A percentile compares a stretch with the other conserved stretches of the same genome.
Evolutionary conservation across 306 rosid genomes (phyloP).

Genomic region (Vicia sativa): DNA sequence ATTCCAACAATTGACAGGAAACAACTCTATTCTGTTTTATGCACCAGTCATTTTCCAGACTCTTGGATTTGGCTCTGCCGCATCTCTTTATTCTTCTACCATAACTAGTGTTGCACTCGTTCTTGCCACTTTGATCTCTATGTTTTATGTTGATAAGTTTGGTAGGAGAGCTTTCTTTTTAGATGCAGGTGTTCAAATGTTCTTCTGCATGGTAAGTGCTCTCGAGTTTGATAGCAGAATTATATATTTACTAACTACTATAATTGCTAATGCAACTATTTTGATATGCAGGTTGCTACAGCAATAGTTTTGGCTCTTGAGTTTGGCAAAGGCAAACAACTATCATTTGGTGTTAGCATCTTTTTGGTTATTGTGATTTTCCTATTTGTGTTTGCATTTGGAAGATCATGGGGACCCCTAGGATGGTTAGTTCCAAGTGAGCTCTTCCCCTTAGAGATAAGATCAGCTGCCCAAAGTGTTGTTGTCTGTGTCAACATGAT

Average conservation of each 20-base stretch:
- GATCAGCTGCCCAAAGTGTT: constrained; percentile 88
- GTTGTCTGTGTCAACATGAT: constrained; percentile 86
- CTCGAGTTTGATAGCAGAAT: not conserved
- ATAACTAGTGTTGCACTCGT: constrained; percentile 73
- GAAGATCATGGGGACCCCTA: constrained; percentile 93
- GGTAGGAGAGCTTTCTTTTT: constrained; percentile 87
- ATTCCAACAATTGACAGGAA: constrained; percentile 87
- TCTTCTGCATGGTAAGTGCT: constrained; percentile 65
- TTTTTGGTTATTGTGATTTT: constrained; percentile 69
- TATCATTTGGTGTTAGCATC: constrained; percentile 61
- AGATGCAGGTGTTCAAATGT: constrained; percentile 81
- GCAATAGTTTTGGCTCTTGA: constrained; percentile 64
- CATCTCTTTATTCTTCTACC: constrained; percentile 70
- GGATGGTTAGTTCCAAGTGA: constrained; percentile 97
- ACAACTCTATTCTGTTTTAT: constrained; percentile 82
- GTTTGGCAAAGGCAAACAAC: constrained; percentile 60
- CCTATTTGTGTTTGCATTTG: constrained; percentile 78
- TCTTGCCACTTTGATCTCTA: constrained; percentile 74
- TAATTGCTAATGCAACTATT: constrained; percentile 8
- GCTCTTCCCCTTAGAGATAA: constrained; percentile 81
- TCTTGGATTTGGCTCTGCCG: constrained; percentile 69
- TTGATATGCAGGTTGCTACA: constrained; percentile 55
- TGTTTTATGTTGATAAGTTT: constrained; percentile 67
- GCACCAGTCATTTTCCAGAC: constrained; percentile 90
- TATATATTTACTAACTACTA: not conserved